Percentiles rank a stretch among this genome's conserved stretches.
Evolutionary conservation across 371 early-diverging fungal genomes (phyloP).

Genomic region (Mucor indicus): DNA sequence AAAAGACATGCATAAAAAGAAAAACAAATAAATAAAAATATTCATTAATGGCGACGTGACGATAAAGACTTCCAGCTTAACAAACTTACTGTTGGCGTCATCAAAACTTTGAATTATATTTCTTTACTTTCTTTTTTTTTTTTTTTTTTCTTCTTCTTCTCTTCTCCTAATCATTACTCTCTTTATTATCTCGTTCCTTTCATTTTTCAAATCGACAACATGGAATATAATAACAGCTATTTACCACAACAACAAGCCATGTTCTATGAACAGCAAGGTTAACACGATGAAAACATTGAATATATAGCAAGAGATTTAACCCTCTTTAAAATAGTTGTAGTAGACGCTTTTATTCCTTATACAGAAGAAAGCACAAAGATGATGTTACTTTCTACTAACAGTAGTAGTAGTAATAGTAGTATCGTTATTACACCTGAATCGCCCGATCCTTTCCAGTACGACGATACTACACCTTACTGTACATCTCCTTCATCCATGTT

Average conservation of each 20-base stretch:
- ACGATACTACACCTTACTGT: conserved; percentile 1
- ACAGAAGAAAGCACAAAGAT: no score
- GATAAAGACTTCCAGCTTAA: no score
- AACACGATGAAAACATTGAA: no score
- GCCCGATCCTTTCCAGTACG: conserved; percentile 1
- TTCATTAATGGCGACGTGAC: not conserved
- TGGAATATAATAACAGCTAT: no score
- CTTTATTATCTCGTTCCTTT: not conserved
- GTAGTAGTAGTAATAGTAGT: no score
- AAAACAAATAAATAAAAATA: conserved; percentile 6
- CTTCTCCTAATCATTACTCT: not conserved
- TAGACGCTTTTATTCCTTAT: no score
- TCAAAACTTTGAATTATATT: not conserved
- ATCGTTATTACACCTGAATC: conserved; percentile 3
- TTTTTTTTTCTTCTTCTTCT: conserved; percentile 1
- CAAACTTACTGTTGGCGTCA: conserved; percentile 6
- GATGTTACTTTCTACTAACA: not conserved
- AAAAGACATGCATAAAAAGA: conserved; percentile 2
- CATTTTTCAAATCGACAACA: not conserved
- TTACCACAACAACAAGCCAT: no score
- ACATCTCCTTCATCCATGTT: conserved; percentile 6
- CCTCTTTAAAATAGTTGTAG: no score
- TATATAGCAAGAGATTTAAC: no score
- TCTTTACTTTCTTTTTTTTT: not conserved
- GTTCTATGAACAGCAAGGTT: no score